These are phyloP conservation scores for Leishmania amazonensis DNA, from an alignment of 208 protist species.

Conservation along the genomic window DNA sequence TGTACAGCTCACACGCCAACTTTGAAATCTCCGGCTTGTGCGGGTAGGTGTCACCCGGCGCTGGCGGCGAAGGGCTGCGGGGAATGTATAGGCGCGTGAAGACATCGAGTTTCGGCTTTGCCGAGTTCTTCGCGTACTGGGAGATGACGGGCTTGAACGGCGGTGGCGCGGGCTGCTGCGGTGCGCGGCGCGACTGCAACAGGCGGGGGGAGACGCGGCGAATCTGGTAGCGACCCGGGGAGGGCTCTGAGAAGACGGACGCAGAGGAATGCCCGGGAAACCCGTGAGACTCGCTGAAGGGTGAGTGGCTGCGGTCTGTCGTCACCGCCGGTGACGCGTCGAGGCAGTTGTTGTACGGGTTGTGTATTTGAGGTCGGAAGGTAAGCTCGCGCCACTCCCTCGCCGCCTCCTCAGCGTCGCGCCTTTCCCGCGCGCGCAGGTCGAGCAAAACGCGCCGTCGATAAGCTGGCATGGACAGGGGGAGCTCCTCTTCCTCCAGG, in stretches of 20 bases:
- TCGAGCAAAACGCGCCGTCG: slow-evolving; percentile 69
- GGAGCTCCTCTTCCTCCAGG: slow-evolving; percentile 28
- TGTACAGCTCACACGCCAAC: slow-evolving; percentile 25
- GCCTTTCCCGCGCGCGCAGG: slow-evolving; percentile 50
- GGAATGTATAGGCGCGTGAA: slow-evolving; percentile 37
- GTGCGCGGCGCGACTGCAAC: slow-evolving; percentile 19
- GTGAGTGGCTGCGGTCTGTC: slow-evolving; percentile 26
- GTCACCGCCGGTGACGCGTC: background rate
- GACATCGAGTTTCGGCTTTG: slow-evolving; percentile 20
- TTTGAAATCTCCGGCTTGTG: slow-evolving; percentile 29
- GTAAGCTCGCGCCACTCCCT: slow-evolving; percentile 55
- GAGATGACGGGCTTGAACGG: slow-evolving; percentile 30
- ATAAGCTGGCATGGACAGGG: slow-evolving; percentile 49
- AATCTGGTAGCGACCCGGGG: slow-evolving; percentile 23
- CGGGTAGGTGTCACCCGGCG: background rate
- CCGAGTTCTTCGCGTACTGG: slow-evolving; percentile 23
- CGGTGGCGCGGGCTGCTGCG: slow-evolving; percentile 13
- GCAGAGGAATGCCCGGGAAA: slow-evolving; percentile 9
- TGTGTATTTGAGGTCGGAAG: slow-evolving; percentile 48
- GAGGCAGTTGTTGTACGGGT: slow-evolving; percentile 10
- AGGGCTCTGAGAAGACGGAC: slow-evolving; percentile 15
- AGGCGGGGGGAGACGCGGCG: slow-evolving; percentile 21
- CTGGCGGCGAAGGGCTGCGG: slow-evolving; percentile 15
- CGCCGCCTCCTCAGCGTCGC: slow-evolving; percentile 55
- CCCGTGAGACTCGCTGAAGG: slow-evolving; percentile 4